Base-by-base conservation (phyloP, 1,284 basidiomycete genomes). In the Microbotryomycetes sp. region DNA sequence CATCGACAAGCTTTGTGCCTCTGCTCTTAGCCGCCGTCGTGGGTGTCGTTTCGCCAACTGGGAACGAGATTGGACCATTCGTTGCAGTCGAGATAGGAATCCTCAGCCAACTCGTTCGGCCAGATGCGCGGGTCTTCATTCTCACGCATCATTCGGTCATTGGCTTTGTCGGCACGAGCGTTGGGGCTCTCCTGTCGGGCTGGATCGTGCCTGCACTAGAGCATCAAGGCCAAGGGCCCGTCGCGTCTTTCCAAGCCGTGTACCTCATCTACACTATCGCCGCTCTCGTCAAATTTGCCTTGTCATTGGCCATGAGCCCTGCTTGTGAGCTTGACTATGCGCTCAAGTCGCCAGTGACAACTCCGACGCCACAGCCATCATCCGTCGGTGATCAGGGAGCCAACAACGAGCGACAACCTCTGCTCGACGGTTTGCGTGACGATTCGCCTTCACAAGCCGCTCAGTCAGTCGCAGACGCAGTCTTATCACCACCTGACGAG, bases 31-130 rank as follows among this genome's bases (percentile, higher is more conserved):
- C 64, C 14, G 66, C 66, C 22, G 47, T 68, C 22, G n/a, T 66
- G 9, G 66, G 66, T 1, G 62, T 68, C 54, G 59, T 68, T n/a
- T 56, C 53, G 12, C 64, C 45, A 30, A 54, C 29, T 22, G 52
- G 52, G 6, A 67, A 67, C 54, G 65, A 67, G 52, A 54, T 60
- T 14, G 65, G 65, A 4, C 66, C 66, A 0, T 67, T 67, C 36
- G 15, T 59, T 0, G 64, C 66, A 0, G 22, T 68, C 7, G 66
- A 68, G 36, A 50, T 60, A 25, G 61, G 60, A 14, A 56, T 60
- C 31, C 46, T 68, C 6, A 57, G 56, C 2, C 61, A 66, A 32
- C 46, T 68, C 7, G 62, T 65, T 2, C 52, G 51, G 12, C 59
- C 56, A n/a, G 61, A 66, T 3, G 64, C 58, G 2, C 64, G 66